These are phyloP conservation scores for Penicillium carneum DNA, from an alignment of 2,329 filamentous ascomycete species.

Conservation along the genomic window DNA sequence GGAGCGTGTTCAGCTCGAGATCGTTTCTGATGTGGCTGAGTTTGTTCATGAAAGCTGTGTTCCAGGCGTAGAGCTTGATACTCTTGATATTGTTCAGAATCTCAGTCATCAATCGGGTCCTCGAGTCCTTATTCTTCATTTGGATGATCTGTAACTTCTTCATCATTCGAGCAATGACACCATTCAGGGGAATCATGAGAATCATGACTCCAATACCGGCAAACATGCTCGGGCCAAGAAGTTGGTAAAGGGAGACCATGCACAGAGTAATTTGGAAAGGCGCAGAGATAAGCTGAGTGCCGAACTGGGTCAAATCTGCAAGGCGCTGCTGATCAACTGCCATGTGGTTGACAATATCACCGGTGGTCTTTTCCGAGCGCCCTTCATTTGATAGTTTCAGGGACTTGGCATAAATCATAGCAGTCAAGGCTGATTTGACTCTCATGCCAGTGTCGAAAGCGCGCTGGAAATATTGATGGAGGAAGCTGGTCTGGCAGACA, in stretches of 20 bases:
- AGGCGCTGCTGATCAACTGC: conserved; percentile 95
- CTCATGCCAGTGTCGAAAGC: conserved; percentile 96
- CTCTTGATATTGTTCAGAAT: conserved; percentile 99
- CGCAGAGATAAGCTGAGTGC: conserved; percentile 93
- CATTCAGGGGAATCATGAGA: conserved; percentile 95
- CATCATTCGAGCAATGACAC: conserved; percentile 88
- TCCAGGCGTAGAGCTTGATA: conserved; percentile 98
- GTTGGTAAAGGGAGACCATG: conserved; percentile 92
- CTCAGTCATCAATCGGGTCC: conserved; percentile 92
- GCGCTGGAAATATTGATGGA: conserved; percentile 97
- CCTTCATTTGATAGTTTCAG: conserved; percentile 92
- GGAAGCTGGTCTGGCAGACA: conserved; percentile 81
- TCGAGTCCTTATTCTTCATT: conserved; percentile 98
- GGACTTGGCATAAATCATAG: conserved; percentile 91
- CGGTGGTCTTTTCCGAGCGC: conserved; percentile 84
- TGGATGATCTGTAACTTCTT: conserved; percentile 92
- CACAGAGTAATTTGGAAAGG: conserved; percentile 95
- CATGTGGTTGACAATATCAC: conserved; percentile 99
- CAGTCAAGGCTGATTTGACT: conserved; percentile 87
- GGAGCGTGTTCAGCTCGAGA: conserved; percentile 89
- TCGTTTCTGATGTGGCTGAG: conserved; percentile 96
- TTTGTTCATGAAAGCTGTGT: conserved; percentile 95
- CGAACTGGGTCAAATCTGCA: conserved; percentile 92
- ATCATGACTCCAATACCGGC: conserved; percentile 95
- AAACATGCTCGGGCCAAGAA: conserved; percentile 95